phyloP scores from a whole-genome alignment of 345 rosid genomes.

The Heritiera fomes region DNA sequence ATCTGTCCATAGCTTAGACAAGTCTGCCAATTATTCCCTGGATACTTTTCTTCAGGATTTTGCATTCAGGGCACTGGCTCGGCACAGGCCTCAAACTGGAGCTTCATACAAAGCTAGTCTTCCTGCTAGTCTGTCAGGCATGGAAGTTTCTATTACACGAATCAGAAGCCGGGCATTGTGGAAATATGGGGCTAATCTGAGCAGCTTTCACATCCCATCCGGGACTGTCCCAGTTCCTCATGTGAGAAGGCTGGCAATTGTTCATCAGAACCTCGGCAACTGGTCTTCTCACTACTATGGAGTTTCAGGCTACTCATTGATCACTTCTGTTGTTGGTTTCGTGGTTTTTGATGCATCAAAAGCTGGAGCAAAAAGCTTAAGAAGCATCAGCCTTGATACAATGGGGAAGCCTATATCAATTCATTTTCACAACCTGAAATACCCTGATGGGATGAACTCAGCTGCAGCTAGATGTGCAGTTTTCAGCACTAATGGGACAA shows the following conservation, averaged over 20 bases:
- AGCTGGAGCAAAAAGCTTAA: conserved; percentile 28
- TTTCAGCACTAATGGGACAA: conserved; percentile 36
- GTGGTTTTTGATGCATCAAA: conserved; percentile 67
- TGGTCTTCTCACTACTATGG: conserved; percentile 66
- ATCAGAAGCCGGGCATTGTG: conserved; percentile 74
- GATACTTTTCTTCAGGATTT: conserved; percentile 54
- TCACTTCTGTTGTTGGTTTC: conserved; percentile 68
- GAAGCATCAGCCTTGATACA: conserved; percentile 43
- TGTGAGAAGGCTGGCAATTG: conserved; percentile 72
- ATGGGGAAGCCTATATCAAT: conserved; percentile 44
- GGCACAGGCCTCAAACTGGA: conserved; percentile 63
- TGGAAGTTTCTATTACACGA: conserved; percentile 61
- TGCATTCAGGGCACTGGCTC: conserved; percentile 54
- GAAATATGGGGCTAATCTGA: conserved; percentile 68
- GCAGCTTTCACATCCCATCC: conserved; percentile 58
- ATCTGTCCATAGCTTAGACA: conserved; percentile 21
- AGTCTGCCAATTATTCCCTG: conserved; percentile 37
- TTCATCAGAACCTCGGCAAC: conserved; percentile 72
- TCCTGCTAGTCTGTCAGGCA: conserved; percentile 66
- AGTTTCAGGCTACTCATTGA: conserved; percentile 57
- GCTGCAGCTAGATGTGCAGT: conserved; percentile 47
- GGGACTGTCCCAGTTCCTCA: conserved; percentile 70
- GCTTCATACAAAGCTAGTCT: conserved; percentile 55
- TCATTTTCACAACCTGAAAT: conserved; percentile 34
- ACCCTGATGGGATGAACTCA: conserved; percentile 32